phyloP scores from a whole-genome alignment of 495 filamentous ascomycete genomes.

The Annulohypoxylon stygium region DNA sequence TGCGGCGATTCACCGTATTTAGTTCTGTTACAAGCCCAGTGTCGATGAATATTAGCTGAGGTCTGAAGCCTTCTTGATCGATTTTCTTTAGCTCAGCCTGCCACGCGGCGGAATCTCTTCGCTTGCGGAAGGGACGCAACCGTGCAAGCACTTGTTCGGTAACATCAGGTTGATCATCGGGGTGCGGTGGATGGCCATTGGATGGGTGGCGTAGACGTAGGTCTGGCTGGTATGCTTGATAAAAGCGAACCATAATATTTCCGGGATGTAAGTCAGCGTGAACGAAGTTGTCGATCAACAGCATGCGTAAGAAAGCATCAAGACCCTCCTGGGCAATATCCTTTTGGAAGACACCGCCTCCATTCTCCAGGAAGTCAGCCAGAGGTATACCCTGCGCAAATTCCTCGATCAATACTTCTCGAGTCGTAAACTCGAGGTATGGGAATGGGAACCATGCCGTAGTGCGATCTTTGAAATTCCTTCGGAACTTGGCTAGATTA shows the following conservation, averaged over 20 bases:
- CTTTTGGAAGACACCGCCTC: conserved; percentile 91
- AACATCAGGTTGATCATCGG: conserved; percentile 76
- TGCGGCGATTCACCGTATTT: conserved; percentile 84
- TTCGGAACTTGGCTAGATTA: conserved; percentile 89
- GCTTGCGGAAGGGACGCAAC: conserved; percentile 76
- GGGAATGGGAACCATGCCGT: conserved; percentile 98
- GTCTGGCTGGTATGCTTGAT: conserved; percentile 80
- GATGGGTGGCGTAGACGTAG: conserved; percentile 62
- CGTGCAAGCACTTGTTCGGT: conserved; percentile 87
- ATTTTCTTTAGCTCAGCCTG: conserved; percentile 76
- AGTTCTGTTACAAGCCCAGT: conserved; percentile 96
- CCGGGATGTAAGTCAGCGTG: conserved; percentile 99
- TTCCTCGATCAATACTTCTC: conserved; percentile 94
- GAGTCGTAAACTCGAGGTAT: conserved; percentile 88
- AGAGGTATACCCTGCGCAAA: conserved; percentile 95
- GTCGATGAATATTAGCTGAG: conserved; percentile 97
- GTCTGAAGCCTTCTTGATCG: conserved; percentile 91
- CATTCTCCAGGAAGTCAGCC: conserved; percentile 87
- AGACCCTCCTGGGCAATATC: conserved; percentile 97
- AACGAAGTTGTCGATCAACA: conserved; percentile 97
- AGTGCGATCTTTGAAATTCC: conserved; percentile 87
- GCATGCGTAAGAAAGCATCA: conserved; percentile 97
- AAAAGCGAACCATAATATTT: conserved; percentile 99
- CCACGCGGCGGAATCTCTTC: conserved; percentile 73
- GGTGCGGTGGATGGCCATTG: conserved; percentile 55